Conservation (phyloP, 163 green algal species). For the Volvox carteri region DNA sequence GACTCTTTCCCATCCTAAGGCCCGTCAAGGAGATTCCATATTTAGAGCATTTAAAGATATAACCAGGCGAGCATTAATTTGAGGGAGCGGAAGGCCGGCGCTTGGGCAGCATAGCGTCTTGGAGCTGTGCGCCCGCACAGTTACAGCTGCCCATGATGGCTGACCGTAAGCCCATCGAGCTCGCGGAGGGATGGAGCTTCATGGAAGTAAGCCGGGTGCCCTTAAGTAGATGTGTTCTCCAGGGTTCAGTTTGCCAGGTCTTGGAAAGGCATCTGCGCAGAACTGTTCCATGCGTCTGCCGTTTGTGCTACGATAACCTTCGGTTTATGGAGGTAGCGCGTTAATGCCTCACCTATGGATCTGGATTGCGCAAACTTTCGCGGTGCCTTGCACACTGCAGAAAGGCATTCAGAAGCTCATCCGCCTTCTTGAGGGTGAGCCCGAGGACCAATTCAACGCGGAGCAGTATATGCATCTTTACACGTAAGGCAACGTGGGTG, state of each 20-base stretch:
- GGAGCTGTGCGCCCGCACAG: neutral
- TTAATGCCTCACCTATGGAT: neutral
- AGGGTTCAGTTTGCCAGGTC: neutral
- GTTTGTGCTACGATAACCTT: too few relatives aligned
- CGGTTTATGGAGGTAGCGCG: too few relatives aligned
- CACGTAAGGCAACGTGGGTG: conserved; percentile 93
- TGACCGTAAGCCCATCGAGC: conserved; percentile 82
- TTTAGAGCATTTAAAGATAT: neutral
- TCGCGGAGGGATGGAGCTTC: conserved; percentile 92
- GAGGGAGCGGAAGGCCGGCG: neutral
- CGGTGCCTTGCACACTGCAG: conserved; percentile 69
- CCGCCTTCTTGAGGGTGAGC: conserved; percentile 89
- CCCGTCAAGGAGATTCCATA: neutral
- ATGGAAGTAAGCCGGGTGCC: conserved; percentile 84
- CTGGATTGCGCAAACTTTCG: neutral
- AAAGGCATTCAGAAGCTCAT: conserved; percentile 96
- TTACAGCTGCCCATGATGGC: conserved; percentile 27
- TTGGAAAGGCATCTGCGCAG: neutral
- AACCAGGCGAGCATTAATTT: neutral
- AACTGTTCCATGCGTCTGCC: neutral
- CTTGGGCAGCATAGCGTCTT: neutral
- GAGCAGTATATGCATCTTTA: conserved; percentile 99
- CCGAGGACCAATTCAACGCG: conserved; percentile 90
- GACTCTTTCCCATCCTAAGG: too few relatives aligned
- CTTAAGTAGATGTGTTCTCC: too few relatives aligned